Conservation (phyloP, 176 grass and related monocot genomes). For the Eragrostis nindensis region DNA sequence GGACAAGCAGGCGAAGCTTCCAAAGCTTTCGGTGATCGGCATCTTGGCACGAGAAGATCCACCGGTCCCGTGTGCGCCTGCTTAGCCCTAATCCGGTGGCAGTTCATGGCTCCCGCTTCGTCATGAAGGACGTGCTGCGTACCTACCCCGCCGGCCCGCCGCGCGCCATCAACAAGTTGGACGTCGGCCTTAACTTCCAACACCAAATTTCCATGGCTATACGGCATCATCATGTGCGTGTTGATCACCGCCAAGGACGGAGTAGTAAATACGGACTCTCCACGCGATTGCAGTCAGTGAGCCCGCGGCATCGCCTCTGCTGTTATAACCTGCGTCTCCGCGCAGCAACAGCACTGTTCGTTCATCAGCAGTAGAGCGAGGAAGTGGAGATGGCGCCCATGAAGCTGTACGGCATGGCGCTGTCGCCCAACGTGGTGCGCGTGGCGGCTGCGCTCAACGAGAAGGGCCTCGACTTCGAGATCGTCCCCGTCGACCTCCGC, state of each 20-base stretch:
- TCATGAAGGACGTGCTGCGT: background rate
- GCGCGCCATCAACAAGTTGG: background rate
- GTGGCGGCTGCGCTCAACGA: slow-evolving; percentile 67
- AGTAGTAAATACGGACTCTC: background rate
- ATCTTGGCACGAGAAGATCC: too few relatives aligned
- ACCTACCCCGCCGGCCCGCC: background rate
- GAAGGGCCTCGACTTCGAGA: slow-evolving; percentile 72
- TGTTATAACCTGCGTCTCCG: too few relatives aligned
- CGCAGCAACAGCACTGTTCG: too few relatives aligned
- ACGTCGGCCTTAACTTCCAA: too few relatives aligned
- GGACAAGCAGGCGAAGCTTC: too few relatives aligned
- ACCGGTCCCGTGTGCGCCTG: background rate
- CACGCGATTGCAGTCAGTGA: background rate
- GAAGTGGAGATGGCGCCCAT: slow-evolving; percentile 36
- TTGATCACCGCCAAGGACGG: background rate
- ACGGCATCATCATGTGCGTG: background rate
- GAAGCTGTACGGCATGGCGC: slow-evolving; percentile 69
- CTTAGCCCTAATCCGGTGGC: too few relatives aligned
- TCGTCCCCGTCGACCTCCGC: slow-evolving; percentile 77
- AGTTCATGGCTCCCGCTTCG: background rate
- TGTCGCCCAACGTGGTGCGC: slow-evolving; percentile 67
- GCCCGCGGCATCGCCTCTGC: background rate
- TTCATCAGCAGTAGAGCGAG: too few relatives aligned
- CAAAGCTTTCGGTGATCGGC: too few relatives aligned
- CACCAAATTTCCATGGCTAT: background rate